These are phyloP conservation scores for Colletotrichum simmondsii DNA, from an alignment of 2,329 filamentous ascomycete species.

Conservation along the genomic window DNA sequence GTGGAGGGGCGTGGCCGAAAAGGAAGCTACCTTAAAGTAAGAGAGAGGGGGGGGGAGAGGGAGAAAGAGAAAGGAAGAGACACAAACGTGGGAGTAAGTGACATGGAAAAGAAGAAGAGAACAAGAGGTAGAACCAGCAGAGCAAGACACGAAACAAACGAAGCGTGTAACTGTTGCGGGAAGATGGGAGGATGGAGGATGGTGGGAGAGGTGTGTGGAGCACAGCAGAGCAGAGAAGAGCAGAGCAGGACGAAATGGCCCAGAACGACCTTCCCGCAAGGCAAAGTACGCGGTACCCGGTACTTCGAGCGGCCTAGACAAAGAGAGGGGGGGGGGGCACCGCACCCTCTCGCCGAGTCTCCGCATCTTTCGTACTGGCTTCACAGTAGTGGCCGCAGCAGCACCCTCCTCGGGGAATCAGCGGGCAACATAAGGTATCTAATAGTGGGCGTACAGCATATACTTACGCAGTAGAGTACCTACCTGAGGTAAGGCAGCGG, in stretches of 20 bases:
- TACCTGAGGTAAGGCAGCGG: no score
- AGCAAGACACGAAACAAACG: neutral
- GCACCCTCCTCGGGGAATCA: no score
- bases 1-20: neutral
- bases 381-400: no score
- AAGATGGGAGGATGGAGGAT: neutral
- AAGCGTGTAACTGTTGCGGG: neutral
- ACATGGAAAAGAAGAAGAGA: neutral
- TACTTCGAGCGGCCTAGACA: neutral
- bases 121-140: neutral
- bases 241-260: neutral
- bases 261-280: neutral
- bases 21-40: neutral
- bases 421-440: no score
- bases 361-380: no score
- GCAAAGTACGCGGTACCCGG: constrained; percentile 10
- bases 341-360: neutral
- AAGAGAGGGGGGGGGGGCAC: neutral
- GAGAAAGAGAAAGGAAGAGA: neutral
- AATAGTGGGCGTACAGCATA: no score
- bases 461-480: no score
- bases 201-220: neutral
- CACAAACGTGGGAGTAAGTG: neutral
- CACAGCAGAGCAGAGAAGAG: neutral
- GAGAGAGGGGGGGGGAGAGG: neutral